Percentiles rank a stretch among this genome's conserved stretches.
These are phyloP conservation scores for Russula foetens DNA, from an alignment of 768 basidiomycete genomes.

Conservation along the genomic window DNA sequence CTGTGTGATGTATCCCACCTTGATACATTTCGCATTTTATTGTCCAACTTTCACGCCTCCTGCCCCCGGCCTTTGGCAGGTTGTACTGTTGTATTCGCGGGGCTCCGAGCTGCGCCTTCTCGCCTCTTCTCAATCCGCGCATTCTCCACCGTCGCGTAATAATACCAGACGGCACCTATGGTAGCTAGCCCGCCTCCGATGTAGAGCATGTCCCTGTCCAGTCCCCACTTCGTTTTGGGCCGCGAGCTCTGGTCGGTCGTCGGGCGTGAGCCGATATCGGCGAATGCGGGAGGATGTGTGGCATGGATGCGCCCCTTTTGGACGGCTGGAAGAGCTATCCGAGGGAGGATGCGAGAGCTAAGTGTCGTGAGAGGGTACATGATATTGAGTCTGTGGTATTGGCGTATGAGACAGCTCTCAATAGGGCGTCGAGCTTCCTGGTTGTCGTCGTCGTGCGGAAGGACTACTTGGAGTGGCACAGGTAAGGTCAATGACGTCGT, in stretches of 20 bases:
- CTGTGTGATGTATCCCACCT: background rate
- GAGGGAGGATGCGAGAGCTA: background rate
- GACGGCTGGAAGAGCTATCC: background rate
- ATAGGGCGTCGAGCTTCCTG: too few relatives aligned
- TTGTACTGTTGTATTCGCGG: background rate
- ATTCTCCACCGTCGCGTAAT: conserved; percentile 12
- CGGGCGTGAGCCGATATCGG: conserved; percentile 2
- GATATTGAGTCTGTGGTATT: background rate
- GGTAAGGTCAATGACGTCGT: too few relatives aligned
- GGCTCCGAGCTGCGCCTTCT: too few relatives aligned
- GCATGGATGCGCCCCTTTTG: background rate
- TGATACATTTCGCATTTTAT: background rate
- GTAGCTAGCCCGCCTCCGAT: conserved; percentile 13
- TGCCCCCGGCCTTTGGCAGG: background rate
- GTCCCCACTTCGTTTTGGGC: background rate
- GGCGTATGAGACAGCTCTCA: background rate
- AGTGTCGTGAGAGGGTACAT: conserved; percentile 1
- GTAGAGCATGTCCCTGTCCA: conserved; percentile 3
- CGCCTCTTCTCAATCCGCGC: conserved; percentile 11
- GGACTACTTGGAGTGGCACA: too few relatives aligned
- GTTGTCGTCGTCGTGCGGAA: too few relatives aligned
- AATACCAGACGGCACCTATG: conserved; percentile 16
- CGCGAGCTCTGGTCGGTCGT: background rate
- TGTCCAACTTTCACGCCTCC: background rate
- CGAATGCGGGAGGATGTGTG: too few relatives aligned